These are phyloP conservation scores for Podila epigama DNA, from an alignment of 192 early-diverging fungal genomes.

Conservation along the genomic window DNA sequence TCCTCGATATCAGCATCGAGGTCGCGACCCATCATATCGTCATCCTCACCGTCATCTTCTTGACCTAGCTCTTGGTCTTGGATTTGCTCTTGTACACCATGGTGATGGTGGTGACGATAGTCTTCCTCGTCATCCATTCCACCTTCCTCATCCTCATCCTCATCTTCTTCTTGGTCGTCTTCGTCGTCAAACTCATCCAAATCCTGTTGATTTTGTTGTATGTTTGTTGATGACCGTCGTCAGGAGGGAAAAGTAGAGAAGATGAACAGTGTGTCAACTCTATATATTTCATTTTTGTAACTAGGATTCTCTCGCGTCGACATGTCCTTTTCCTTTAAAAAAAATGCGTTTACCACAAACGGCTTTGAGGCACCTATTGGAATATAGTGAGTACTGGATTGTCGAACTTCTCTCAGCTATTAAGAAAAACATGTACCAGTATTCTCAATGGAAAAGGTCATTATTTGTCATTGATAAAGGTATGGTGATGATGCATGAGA, in stretches of 20 bases:
- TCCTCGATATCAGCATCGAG: neutral
- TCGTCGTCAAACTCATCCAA: constrained; percentile 5
- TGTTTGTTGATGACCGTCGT: too few relatives aligned
- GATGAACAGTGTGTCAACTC: neutral
- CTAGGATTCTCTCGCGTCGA: too few relatives aligned
- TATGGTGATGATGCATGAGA: too few relatives aligned
- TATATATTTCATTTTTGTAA: too few relatives aligned
- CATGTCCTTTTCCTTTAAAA: too few relatives aligned
- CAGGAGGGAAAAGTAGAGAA: neutral
- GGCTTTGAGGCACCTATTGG: constrained; percentile 19
- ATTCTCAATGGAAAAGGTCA: too few relatives aligned
- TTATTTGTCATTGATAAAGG: too few relatives aligned
- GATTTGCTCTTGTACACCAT: neutral
- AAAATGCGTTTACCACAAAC: constrained; percentile 7
- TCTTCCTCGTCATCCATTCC: constrained; percentile 3
- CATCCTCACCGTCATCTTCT: neutral
- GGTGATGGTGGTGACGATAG: neutral
- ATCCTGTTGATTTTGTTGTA: neutral
- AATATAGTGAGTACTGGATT: constrained; percentile 20
- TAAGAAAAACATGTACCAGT: neutral
- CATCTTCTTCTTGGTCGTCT: neutral
- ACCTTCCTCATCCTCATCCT: neutral
- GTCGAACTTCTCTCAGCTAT: constrained; percentile 4
- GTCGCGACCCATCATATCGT: neutral
- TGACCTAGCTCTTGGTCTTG: neutral